Evolutionary conservation across 805 yeast species (phyloP).

Genomic region (Sugiyamaella floridensis): DNA sequence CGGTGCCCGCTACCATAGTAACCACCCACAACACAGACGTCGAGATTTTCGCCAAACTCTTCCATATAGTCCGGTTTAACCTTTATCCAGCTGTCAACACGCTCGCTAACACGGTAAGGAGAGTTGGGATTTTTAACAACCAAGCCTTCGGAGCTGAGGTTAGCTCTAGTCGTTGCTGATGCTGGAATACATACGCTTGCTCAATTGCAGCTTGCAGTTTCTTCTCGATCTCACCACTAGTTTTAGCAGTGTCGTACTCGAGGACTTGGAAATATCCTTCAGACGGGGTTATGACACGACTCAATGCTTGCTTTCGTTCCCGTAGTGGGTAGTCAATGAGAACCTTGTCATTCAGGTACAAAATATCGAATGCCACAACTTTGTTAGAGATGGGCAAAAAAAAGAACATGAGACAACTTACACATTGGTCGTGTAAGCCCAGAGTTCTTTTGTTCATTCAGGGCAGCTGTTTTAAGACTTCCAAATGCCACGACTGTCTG

Average conservation of each 20-base stretch:
- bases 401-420: neutral
- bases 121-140: conserved; percentile 61
- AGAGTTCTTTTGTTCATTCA: conserved; percentile 40
- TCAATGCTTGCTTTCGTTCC: conserved; percentile 49
- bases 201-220: conserved; percentile 54
- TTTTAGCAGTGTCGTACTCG: conserved; percentile 34
- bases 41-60: conserved; percentile 81
- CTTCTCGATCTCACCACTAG: conserved; percentile 46
- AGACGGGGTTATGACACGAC: conserved; percentile 38
- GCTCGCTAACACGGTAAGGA: conserved; percentile 52
- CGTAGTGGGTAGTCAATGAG: conserved; percentile 48
- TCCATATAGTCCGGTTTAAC: conserved; percentile 86
- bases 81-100: conserved; percentile 72
- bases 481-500: conserved; percentile 68
- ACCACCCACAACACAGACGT: conserved; percentile 71
- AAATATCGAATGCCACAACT: conserved; percentile 59
- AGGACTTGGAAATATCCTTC: conserved; percentile 23
- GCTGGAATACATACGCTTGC: conserved; percentile 15
- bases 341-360: conserved; percentile 61
- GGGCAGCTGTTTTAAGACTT: conserved; percentile 63
- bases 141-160: conserved; percentile 69
- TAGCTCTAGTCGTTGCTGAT: neutral
- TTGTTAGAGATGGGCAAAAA: conserved; percentile 18
- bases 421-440: conserved; percentile 23
- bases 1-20: conserved; percentile 58